A percentile compares a stretch with the other conserved stretches of the same genome.
Evolutionary conservation across 306 rosid species (phyloP).

Genomic region (Hippophae tibetana): DNA sequence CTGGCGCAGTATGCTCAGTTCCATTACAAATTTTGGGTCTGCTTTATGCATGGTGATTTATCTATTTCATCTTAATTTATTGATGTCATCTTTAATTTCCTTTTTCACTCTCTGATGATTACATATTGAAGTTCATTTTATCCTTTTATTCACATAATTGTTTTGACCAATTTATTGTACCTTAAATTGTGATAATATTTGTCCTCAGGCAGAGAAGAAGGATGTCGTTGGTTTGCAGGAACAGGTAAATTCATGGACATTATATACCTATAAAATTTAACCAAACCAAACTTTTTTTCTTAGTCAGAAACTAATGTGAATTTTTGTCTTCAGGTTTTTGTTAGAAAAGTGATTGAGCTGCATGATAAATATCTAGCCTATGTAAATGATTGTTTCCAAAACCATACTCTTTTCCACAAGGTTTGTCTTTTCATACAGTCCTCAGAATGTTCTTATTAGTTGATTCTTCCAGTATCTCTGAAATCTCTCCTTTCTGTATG

Average conservation of each 20-base stretch:
- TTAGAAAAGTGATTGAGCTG: slow-evolving; percentile 47
- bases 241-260: slow-evolving; percentile 26
- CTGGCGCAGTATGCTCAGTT: no score
- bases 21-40: no score
- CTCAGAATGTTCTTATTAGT: slow-evolving; percentile 5
- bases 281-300: not conserved
- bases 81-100: no score
- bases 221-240: slow-evolving; percentile 59
- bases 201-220: slow-evolving; percentile 71
- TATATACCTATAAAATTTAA: slow-evolving; percentile 3
- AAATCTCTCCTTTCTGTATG: not conserved
- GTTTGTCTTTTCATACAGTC: slow-evolving; percentile 16
- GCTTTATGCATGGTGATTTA: no score
- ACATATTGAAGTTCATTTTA: not conserved
- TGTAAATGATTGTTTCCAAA: slow-evolving; percentile 77
- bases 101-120: no score
- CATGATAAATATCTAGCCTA: slow-evolving; percentile 51
- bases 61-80: no score
- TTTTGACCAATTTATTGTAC: slow-evolving; percentile 14
- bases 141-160: slow-evolving; percentile 6
- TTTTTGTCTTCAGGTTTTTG: slow-evolving; percentile 38
- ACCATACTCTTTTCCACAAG: slow-evolving; percentile 60
- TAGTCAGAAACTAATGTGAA: slow-evolving; percentile 21
- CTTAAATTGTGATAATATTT: slow-evolving; percentile 18
- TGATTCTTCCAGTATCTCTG: slow-evolving; percentile 9